Percentiles rank a stretch among this genome's conserved stretches.
phyloP scores from a whole-genome alignment of 1,284 basidiomycete genomes.

The Bjerkandera adusta region DNA sequence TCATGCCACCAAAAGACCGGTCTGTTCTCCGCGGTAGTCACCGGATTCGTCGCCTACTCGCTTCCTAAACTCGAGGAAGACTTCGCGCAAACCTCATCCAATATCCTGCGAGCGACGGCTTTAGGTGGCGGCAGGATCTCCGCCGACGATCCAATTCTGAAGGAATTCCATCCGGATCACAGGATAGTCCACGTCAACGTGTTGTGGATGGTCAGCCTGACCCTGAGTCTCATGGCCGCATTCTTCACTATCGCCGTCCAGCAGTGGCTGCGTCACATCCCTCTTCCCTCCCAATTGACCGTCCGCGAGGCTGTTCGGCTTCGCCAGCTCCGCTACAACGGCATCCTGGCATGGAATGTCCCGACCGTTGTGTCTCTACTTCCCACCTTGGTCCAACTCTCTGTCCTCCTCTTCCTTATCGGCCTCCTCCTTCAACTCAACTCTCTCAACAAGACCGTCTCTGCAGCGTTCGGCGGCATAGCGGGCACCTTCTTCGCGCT shows the following conservation, averaged over 20 bases:
- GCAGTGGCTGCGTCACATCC: conserved; percentile 12
- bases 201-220: conserved; percentile 7
- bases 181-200: conserved; percentile 1
- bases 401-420: conserved; percentile 21
- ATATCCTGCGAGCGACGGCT: no score
- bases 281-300: conserved; percentile 3
- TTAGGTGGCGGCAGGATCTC: no score
- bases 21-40: conserved; percentile 12
- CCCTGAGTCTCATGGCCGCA: conserved; percentile 11
- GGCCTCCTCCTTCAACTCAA: conserved; percentile 22
- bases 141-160: no score
- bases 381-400: conserved; percentile 22
- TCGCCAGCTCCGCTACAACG: conserved; percentile 21
- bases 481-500: conserved; percentile 3
- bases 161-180: neutral
- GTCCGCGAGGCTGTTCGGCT: conserved; percentile 12
- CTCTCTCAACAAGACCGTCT: conserved; percentile 18
- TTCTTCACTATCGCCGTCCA: conserved; percentile 14
- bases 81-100: no score
- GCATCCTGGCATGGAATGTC: conserved; percentile 20
- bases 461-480: conserved; percentile 12
- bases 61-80: conserved; percentile 8
- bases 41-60: conserved; percentile 6
- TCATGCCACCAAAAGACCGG: conserved; percentile 6
- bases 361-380: conserved; percentile 19